These are phyloP conservation scores for Geranium incanum DNA, from an alignment of 441 rosid genomes.

Conservation along the genomic window DNA sequence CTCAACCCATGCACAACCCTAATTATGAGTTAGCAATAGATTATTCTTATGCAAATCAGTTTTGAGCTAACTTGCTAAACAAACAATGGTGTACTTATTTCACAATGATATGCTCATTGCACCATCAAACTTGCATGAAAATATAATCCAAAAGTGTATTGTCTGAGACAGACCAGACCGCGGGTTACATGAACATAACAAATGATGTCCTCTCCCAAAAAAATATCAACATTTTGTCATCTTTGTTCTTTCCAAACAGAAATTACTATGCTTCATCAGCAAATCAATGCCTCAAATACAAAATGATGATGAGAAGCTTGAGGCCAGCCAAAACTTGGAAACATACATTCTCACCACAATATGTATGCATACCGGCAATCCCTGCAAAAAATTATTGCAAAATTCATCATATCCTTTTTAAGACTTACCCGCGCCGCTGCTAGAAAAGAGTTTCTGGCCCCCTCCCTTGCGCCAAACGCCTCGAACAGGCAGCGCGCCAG, in stretches of 20 bases:
- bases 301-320: conserved; percentile 1
- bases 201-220: background rate
- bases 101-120: too few species aligned
- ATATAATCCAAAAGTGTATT: background rate
- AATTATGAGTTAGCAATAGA: too few species aligned
- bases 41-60: too few species aligned
- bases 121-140: background rate
- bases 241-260: background rate
- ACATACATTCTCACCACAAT: background rate
- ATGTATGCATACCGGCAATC: background rate
- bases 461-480: conserved; percentile 77
- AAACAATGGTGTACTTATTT: too few species aligned
- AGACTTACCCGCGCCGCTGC: conserved; percentile 11
- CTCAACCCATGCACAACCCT: too few species aligned
- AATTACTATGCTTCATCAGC: background rate
- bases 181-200: background rate
- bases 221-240: background rate
- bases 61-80: too few species aligned
- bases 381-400: background rate
- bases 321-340: background rate
- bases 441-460: conserved; percentile 44
- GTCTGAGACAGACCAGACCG: background rate
- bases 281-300: background rate
- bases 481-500: conserved; percentile 40
- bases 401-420: background rate